Conservation (phyloP, 495 filamentous ascomycete species). For the Penicillium riverlandense region DNA sequence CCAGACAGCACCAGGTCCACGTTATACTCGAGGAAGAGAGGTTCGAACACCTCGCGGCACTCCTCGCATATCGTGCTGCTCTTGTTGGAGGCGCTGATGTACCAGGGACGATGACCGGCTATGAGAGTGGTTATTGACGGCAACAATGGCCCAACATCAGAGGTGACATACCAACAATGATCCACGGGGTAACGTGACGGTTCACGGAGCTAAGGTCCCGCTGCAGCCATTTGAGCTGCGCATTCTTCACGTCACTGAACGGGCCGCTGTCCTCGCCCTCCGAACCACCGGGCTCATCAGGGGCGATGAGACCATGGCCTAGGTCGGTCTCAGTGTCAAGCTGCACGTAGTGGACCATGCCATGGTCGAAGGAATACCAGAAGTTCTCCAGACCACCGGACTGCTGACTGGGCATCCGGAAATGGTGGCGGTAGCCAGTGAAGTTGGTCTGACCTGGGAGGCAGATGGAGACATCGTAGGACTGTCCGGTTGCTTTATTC, state of each 20-base stretch:
- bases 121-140: no score
- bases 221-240: slow-evolving; percentile 40
- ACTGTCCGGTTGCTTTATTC: no score
- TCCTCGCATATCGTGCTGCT: slow-evolving; percentile 32
- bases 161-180: no score
- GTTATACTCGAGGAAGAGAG: slow-evolving; percentile 40
- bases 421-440: slow-evolving; percentile 1
- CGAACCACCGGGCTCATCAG: slow-evolving; percentile 32
- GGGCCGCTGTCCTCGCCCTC: slow-evolving; percentile 32
- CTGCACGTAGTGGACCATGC: slow-evolving; percentile 43
- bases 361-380: slow-evolving; percentile 54
- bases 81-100: slow-evolving; percentile 24
- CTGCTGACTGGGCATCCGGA: slow-evolving; percentile 27
- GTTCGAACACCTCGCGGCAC: slow-evolving; percentile 45
- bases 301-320: slow-evolving; percentile 31
- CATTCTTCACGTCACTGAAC: slow-evolving; percentile 28
- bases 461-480: no score
- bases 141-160: no score
- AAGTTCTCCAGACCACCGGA: slow-evolving; percentile 28
- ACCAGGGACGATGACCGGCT: slow-evolving; percentile 48
- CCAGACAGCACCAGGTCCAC: slow-evolving; percentile 47
- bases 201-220: slow-evolving; percentile 41
- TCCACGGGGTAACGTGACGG: slow-evolving; percentile 38
- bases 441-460: neutral
- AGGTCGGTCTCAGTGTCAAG: slow-evolving; percentile 45